Conservation (phyloP, 176 grass and related monocot species). For the Oryza punctata region DNA sequence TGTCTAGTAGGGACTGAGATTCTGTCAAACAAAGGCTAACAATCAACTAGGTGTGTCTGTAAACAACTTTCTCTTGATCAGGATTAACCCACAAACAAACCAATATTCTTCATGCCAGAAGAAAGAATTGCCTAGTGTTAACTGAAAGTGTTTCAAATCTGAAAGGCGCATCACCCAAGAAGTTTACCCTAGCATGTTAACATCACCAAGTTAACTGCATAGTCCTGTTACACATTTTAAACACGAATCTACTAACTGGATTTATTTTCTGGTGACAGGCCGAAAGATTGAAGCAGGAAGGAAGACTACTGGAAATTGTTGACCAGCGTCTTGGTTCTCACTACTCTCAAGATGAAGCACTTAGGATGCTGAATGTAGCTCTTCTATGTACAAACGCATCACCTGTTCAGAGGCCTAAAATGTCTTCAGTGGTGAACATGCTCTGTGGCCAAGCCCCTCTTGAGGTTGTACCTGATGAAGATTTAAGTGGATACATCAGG, state of each 20-base stretch:
- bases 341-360: constrained; percentile 64
- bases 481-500: constrained; percentile 36
- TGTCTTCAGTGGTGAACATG: constrained; percentile 82
- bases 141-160: neutral
- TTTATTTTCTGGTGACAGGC: constrained; percentile 46
- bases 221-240: neutral
- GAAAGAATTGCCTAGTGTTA: neutral
- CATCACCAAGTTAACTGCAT: neutral
- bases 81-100: neutral
- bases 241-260: neutral
- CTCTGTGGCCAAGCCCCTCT: constrained; percentile 58
- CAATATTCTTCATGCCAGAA: neutral
- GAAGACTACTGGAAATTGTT: constrained; percentile 70
- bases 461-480: constrained; percentile 31
- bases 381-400: constrained; percentile 67
- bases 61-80: neutral
- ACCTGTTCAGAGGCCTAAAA: constrained; percentile 61
- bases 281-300: constrained; percentile 63
- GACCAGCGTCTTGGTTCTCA: constrained; percentile 59
- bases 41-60: neutral
- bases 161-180: neutral
- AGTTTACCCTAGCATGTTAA: neutral
- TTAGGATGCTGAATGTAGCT: constrained; percentile 59
- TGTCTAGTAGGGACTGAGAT: neutral
- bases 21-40: neutral